Percentiles rank a stretch among this genome's conserved stretches.
Evolutionary conservation across 129 eudicot species (phyloP).

Genomic region (Kitagawia praeruptora): DNA sequence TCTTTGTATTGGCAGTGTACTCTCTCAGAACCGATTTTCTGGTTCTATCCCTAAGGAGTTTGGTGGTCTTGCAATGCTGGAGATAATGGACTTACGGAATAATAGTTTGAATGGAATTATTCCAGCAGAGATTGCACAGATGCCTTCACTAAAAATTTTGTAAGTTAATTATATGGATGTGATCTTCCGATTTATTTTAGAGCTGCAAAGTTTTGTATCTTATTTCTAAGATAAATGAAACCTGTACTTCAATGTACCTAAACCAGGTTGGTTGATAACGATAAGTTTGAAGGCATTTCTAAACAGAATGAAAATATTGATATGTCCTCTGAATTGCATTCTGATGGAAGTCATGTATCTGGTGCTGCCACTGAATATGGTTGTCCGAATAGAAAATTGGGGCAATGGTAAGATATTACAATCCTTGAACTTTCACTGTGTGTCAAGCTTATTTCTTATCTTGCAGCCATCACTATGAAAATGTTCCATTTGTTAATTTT

Average conservation of each 20-base stretch:
- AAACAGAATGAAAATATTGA: constrained; percentile 41
- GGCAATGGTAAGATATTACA: constrained; percentile 53
- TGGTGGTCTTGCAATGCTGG: constrained; percentile 57
- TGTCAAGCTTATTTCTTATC: not conserved
- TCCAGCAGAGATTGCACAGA: constrained; percentile 56
- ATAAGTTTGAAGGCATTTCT: constrained; percentile 61
- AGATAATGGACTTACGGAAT: constrained; percentile 70
- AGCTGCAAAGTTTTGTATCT: not conserved
- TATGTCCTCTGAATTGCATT: constrained; percentile 45
- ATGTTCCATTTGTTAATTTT: not conserved
- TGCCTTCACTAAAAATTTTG: constrained; percentile 66
- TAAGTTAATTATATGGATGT: constrained; percentile 28
- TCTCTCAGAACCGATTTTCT: constrained; percentile 55
- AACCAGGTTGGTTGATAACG: constrained; percentile 64
- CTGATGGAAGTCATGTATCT: constrained; percentile 40
- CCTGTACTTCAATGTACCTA: not conserved
- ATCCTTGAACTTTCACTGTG: not conserved
- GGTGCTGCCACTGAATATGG: constrained; percentile 30
- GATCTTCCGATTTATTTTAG: not conserved
- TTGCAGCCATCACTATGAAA: not conserved
- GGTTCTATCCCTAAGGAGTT: constrained; percentile 66
- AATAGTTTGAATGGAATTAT: constrained; percentile 64
- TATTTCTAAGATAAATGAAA: not conserved
- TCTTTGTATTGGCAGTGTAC: constrained; percentile 33
- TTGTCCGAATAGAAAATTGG: constrained; percentile 58